Base-by-base conservation (phyloP, 176 grass and related monocot species). In the Cenchrus americanus region DNA sequence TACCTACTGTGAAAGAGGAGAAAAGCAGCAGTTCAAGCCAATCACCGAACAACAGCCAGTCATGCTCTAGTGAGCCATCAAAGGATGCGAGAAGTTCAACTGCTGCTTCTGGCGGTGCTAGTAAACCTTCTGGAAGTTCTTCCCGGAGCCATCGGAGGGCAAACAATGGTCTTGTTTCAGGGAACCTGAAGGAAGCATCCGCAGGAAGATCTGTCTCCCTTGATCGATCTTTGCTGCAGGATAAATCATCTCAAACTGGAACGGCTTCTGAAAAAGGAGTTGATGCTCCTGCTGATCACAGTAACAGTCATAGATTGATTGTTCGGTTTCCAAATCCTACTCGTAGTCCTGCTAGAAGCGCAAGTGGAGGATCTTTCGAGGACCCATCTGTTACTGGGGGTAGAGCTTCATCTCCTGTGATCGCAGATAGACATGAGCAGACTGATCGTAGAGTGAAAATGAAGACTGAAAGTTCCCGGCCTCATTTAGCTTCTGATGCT, bases 21-120 rank as follows among this genome's bases (percentile, higher is more conserved):
- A 99, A 93, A 91, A 98, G 91, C 75, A 96, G 83, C 50, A 96
- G 89, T 64, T 99, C 93, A 7, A 94, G 93, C 82, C 96, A 99
- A 51, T 99, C 93, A 11, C 89, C 80, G 65, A 95, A 95, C 65
- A 95, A 98, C 64, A 98, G 93, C 50, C 96, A 98, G 41, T 95
- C 96, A 30, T 94, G 89, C 34, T 95, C 92, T 26, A 91, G 92
- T 40, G 92, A 98, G 85, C 92, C 88, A 77, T 85, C 82, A n/a
- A 95, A 98, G 77, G 96, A 95, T 18, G 83, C 93, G 11, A 92
- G 83, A 77, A 96, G 90, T 86, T 99, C 96, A 71, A 99, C 85
- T 76, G 89, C 93, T 83, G 93, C 85, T 52, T 99, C 96, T 66
- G 85, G 89, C 22, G 83, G 88, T 83, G 79, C 84, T 80, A 79